These are phyloP conservation scores for Solidago caesia DNA, from an alignment of 129 eudicot species.

Conservation along the genomic window DNA sequence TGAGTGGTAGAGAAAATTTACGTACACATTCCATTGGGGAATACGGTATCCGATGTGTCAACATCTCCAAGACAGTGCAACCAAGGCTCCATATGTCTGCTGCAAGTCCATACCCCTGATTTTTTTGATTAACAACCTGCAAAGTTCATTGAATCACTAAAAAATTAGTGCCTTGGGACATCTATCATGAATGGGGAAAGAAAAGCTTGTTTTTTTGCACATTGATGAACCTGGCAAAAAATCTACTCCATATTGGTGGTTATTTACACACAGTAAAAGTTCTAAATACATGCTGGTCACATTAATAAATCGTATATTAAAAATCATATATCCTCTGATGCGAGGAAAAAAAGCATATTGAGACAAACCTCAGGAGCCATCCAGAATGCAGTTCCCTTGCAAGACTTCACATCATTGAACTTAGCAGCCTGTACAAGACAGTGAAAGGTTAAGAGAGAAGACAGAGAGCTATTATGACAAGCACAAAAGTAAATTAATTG, in stretches of 20 bases:
- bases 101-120: constrained; percentile 78
- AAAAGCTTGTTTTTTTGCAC: background rate
- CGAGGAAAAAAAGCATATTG: constrained; percentile 10
- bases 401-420: constrained; percentile 83
- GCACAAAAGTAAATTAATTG: background rate
- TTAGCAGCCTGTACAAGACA: constrained; percentile 58
- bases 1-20: constrained; percentile 8
- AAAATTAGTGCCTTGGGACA: background rate
- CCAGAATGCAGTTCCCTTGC: constrained; percentile 90
- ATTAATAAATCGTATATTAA: constrained; percentile 2
- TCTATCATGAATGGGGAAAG: background rate
- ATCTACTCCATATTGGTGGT: background rate
- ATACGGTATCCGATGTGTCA: constrained; percentile 77
- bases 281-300: background rate
- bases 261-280: background rate
- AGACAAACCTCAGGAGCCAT: constrained; percentile 99
- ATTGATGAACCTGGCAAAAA: background rate
- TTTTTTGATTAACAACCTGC: constrained; percentile 69
- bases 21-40: constrained; percentile 72
- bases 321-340: constrained; percentile 1
- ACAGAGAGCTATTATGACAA: background rate
- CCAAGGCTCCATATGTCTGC: constrained; percentile 99
- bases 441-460: constrained; percentile 13
- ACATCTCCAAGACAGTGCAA: constrained; percentile 96
- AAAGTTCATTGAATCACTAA: background rate